Percentiles rank a stretch among this genome's conserved stretches.
These are phyloP conservation scores for Eucalyptus shirleyi DNA, from an alignment of 345 rosid species.

Conservation along the genomic window DNA sequence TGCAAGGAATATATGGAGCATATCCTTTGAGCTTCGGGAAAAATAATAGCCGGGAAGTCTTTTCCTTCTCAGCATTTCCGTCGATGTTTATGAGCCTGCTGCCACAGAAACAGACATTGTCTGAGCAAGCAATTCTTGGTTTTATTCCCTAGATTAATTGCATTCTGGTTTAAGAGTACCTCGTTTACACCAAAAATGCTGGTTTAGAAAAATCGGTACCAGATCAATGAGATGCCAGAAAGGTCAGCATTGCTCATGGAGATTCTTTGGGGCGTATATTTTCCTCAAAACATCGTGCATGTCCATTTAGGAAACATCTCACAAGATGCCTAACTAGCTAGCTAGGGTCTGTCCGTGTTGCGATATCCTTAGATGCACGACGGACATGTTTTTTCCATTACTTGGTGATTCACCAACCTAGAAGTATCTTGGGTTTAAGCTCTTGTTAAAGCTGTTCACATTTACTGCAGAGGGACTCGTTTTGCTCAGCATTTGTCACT, in stretches of 20 bases:
- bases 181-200: neutral
- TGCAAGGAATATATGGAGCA: slow-evolving; percentile 2
- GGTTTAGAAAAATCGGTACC: neutral
- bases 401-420: neutral
- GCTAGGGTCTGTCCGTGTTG: neutral
- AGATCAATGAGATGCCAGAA: neutral
- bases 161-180: neutral
- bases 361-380: neutral
- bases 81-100: neutral
- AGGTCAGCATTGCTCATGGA: neutral
- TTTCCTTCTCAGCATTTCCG: neutral
- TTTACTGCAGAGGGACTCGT: neutral
- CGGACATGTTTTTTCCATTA: neutral
- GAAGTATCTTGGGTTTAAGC: neutral
- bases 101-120: neutral
- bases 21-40: neutral
- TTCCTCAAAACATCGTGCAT: neutral
- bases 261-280: neutral
- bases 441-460: neutral
- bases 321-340: neutral
- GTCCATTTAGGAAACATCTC: neutral
- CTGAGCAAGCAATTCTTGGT: neutral
- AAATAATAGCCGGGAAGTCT: neutral
- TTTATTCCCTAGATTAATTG: neutral
- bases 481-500: neutral